Evolutionary conservation across 2,329 filamentous ascomycete species (phyloP).

Genomic region (Botrytis pseudocinerea): DNA sequence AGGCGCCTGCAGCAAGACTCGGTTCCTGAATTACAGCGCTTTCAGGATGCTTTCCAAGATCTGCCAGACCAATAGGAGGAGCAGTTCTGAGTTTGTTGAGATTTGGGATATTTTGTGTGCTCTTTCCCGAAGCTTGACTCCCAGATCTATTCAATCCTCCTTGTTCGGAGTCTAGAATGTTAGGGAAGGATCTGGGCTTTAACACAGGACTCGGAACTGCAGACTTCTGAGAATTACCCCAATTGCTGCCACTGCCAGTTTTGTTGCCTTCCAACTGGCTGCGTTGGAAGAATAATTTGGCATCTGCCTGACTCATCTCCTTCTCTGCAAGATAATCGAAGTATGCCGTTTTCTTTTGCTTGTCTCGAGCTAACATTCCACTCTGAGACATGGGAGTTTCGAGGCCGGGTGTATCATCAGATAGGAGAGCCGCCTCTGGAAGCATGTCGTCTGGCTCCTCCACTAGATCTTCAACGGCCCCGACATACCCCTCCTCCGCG

Average conservation of each 20-base stretch:
- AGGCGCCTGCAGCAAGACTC: slow-evolving; percentile 22
- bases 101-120: slow-evolving; percentile 23
- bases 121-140: slow-evolving; percentile 38
- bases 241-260: slow-evolving; percentile 39
- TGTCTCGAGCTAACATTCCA: slow-evolving; percentile 59
- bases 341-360: slow-evolving; percentile 74
- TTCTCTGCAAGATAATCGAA: slow-evolving; percentile 94
- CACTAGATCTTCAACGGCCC: slow-evolving; percentile 29
- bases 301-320: slow-evolving; percentile 89
- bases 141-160: slow-evolving; percentile 33
- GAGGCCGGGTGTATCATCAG: slow-evolving; percentile 33
- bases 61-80: slow-evolving; percentile 37
- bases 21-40: slow-evolving; percentile 40
- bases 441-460: slow-evolving; percentile 34
- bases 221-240: slow-evolving; percentile 38
- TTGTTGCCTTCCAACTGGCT: slow-evolving; percentile 62
- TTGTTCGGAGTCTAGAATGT: slow-evolving; percentile 33
- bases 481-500: slow-evolving; percentile 2
- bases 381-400: slow-evolving; percentile 32
- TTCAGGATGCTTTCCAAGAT: slow-evolving; percentile 38
- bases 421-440: slow-evolving; percentile 35
- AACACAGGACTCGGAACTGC: slow-evolving; percentile 38
- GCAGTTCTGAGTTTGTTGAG: slow-evolving; percentile 34
- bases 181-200: slow-evolving; percentile 34
- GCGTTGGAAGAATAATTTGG: slow-evolving; percentile 93